Conservation (phyloP, 129 eudicot species). For the Heracleum sosnowskyi region DNA sequence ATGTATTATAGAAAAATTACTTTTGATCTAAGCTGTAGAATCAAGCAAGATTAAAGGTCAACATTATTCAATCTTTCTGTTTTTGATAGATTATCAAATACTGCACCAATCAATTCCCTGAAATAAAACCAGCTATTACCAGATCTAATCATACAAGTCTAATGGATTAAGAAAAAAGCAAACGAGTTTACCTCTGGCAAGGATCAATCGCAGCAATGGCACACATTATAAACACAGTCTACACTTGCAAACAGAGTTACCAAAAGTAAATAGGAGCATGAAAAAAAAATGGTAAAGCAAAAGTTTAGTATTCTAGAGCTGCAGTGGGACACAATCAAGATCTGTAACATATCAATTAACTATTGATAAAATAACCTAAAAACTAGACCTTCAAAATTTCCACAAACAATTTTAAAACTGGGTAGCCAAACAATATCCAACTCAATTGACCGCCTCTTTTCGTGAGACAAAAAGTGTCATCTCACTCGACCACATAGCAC, state of each 20-base stretch:
- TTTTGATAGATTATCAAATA: slow-evolving; percentile 66
- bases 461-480: background rate
- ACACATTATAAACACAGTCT: slow-evolving; percentile 86
- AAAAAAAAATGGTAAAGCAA: background rate
- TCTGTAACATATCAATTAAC: background rate
- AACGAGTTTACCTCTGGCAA: slow-evolving; percentile 47
- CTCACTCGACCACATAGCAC: background rate
- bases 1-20: slow-evolving; percentile 16
- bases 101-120: slow-evolving; percentile 79
- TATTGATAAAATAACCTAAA: background rate
- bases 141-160: background rate
- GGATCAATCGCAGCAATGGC: slow-evolving; percentile 83
- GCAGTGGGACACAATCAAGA: background rate
- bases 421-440: background rate
- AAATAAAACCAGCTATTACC: slow-evolving; percentile 18
- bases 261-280: slow-evolving; percentile 1
- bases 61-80: slow-evolving; percentile 53
- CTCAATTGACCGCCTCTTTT: background rate
- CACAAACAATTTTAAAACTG: background rate
- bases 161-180: background rate
- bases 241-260: slow-evolving; percentile 28
- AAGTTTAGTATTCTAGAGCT: background rate
- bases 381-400: background rate
- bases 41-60: too few relatives aligned
- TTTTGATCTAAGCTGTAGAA: slow-evolving; percentile 41